Conservation (phyloP, 495 filamentous ascomycete species). For the Annulohypoxylon nitens region DNA sequence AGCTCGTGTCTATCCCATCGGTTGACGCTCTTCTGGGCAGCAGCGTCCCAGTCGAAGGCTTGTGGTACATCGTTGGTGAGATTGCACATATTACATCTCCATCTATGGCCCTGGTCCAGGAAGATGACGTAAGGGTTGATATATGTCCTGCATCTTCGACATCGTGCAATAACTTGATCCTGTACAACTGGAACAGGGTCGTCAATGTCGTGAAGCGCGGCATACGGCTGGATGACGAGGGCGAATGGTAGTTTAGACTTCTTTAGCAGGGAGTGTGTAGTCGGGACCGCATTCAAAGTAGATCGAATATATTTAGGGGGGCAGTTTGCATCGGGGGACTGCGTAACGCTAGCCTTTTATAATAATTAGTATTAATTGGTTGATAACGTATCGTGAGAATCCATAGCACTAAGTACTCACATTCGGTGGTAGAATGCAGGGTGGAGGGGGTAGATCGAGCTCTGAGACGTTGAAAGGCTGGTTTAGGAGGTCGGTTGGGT, state of each 20-base stretch:
- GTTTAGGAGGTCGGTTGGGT: conserved; percentile 89
- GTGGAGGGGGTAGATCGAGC: conserved; percentile 90
- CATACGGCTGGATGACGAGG: conserved; percentile 95
- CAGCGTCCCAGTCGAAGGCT: conserved; percentile 97
- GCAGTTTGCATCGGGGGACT: conserved; percentile 92
- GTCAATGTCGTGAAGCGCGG: conserved; percentile 89
- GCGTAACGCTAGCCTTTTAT: conserved; percentile 82
- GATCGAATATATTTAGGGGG: conserved; percentile 95
- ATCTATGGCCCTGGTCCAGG: conserved; percentile 95
- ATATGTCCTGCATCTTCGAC: conserved; percentile 93
- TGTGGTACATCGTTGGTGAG: conserved; percentile 98
- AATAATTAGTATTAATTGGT: conserved; percentile 48
- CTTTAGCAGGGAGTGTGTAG: conserved; percentile 90
- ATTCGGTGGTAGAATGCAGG: conserved; percentile 90
- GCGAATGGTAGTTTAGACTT: conserved; percentile 97
- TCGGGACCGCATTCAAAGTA: conserved; percentile 92
- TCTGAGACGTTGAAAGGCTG: conserved; percentile 95
- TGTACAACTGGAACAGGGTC: conserved; percentile 92
- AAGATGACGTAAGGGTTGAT: conserved; percentile 98
- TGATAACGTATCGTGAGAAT: too few species aligned
- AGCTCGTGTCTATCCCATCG: conserved; percentile 90
- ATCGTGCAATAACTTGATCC: conserved; percentile 97
- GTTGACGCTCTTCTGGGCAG: conserved; percentile 88
- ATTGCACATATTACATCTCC: conserved; percentile 99
- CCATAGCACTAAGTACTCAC: conserved; percentile 65